Evolutionary conservation across 148 eudicot genomes (phyloP), one percentile per base, ranked within the genome.

Genomic region (Chenopodium album): DNA sequence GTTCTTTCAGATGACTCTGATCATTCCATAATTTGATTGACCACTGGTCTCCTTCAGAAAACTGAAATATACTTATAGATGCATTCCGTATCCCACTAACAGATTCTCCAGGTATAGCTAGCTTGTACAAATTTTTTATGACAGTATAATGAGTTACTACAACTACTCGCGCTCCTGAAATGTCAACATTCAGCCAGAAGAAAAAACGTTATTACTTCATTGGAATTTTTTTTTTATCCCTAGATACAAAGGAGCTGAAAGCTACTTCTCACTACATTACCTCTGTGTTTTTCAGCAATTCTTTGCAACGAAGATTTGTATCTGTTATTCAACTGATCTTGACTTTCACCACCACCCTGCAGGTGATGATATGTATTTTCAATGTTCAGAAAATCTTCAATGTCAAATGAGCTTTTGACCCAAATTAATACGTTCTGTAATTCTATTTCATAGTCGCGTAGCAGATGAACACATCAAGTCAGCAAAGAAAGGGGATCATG

Each of bases 341-440:
- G 83, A 75, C 94, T 95, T 89, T 95, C 98, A 67, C 98, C 98
- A 71, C 98, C 98, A 81, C 98, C 98, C 98, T 93, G 89, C 85
- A 81, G 0, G 60, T 52, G 16, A 70, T 62, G 5, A 44, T 63
- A 11, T 75, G 59, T 46, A 56, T 47, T 37, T 37, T 22, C 69
- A 37, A 34, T 37, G 14, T 50, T 41, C 8, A 29, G n/a, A 69
- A 69, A 1, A 0, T 71, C 9, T 20, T 71, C 9, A 17, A 9
- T 19, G 22, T 71, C 46, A 69, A 69, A 31, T 31, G 63, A 48
- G 76, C 76, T 26, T 47, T 48, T 8, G 52, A 34, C 26, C 37
- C 0, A 17, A 37, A 70, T 71, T 4, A 71, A 19, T 44, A 54
- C 9, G 23, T 23, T 23, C 23, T 46, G 22, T 46, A 22, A n/a